Percentiles rank a stretch among this genome's conserved stretches.
Evolutionary conservation across 768 basidiomycete species (phyloP).

Genomic region (Lentinula sp.): DNA sequence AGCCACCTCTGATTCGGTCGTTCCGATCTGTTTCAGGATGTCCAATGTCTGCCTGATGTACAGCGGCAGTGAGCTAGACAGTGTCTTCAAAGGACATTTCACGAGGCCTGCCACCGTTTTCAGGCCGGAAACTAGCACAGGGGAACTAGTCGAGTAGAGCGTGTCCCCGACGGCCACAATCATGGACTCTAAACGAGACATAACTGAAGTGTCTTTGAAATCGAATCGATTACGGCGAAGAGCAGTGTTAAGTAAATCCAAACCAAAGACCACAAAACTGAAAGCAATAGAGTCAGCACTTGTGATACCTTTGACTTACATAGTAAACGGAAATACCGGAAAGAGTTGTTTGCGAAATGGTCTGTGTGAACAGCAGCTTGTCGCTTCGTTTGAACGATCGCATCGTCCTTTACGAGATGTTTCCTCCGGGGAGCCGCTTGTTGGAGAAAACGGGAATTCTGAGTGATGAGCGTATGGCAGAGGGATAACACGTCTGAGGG

Average conservation of each 20-base stretch:
- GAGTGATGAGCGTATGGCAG: constrained; percentile 86
- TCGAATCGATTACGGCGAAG: constrained; percentile 83
- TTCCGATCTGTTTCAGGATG: constrained; percentile 77
- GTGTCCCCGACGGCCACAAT: constrained; percentile 86
- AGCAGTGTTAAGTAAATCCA: constrained; percentile 87
- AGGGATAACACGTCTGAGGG: constrained; percentile 70
- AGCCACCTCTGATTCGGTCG: constrained; percentile 83
- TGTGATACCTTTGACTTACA: background rate
- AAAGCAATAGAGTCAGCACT: constrained; percentile 3
- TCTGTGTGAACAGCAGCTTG: constrained; percentile 46
- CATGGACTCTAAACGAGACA: constrained; percentile 84
- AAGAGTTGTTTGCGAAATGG: constrained; percentile 83
- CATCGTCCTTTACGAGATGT: constrained; percentile 41
- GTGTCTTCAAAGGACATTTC: constrained; percentile 74
- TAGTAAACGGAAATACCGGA: constrained; percentile 46
- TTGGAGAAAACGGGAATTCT: constrained; percentile 84
- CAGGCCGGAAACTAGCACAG: constrained; percentile 70
- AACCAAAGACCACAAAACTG: constrained; percentile 86
- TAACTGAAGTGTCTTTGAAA: constrained; percentile 64
- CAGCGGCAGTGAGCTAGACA: constrained; percentile 73
- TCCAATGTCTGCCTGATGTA: constrained; percentile 79
- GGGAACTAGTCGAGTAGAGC: constrained; percentile 75
- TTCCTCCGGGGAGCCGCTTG: constrained; percentile 38
- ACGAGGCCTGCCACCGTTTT: constrained; percentile 76
- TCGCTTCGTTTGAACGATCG: constrained; percentile 76